These are phyloP conservation scores for Laetiporus sulphureus DNA, from an alignment of 1,284 basidiomycete species.

Conservation along the genomic window DNA sequence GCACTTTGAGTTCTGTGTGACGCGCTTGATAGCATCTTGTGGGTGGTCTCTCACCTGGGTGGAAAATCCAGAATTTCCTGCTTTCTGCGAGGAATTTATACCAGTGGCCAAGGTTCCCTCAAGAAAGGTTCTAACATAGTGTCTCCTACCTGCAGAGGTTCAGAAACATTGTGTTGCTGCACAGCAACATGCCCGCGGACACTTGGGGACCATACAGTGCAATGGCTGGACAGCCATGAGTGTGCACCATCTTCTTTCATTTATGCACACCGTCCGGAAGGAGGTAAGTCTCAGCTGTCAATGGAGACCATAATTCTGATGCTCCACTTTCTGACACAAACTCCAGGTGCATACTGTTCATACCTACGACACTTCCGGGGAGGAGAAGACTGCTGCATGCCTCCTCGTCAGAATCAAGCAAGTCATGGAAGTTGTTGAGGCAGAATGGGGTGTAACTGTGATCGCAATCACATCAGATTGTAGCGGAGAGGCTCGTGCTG, in stretches of 20 bases:
- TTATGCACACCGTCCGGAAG: background rate
- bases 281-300: background rate
- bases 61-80: background rate
- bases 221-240: slow-evolving; percentile 1
- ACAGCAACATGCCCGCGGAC: background rate
- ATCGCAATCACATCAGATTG: background rate
- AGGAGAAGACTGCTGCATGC: background rate
- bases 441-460: background rate
- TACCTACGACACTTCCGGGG: background rate
- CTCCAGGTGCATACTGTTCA: background rate
- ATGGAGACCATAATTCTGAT: too few species aligned
- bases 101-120: background rate
- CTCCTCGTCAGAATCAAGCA: background rate
- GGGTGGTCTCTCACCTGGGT: background rate
- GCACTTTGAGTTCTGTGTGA: background rate
- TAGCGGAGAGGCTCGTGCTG: background rate
- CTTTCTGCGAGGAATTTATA: background rate
- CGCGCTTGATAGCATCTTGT: background rate
- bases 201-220: background rate
- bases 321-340: too few species aligned
- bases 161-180: background rate
- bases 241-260: background rate
- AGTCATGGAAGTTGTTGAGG: background rate
- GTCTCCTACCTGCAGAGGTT: background rate
- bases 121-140: background rate